phyloP scores from a whole-genome alignment of 352 stramenopile species.

The Phytophthora aleatoria region DNA sequence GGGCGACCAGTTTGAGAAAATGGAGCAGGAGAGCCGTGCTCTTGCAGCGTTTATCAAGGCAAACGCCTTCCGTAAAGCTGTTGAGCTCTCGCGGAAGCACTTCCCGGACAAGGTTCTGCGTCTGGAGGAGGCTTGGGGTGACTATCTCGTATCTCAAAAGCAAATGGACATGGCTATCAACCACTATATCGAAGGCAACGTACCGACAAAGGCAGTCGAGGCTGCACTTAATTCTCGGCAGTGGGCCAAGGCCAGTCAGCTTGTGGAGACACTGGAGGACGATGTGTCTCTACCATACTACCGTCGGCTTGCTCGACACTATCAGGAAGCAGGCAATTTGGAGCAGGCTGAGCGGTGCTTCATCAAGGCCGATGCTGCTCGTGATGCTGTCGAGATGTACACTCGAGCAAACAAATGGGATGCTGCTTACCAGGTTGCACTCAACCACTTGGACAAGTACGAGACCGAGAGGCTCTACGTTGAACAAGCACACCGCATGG shows the following conservation, averaged over 20 bases:
- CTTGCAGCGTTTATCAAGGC: slow-evolving; percentile 93
- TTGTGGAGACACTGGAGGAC: slow-evolving; percentile 91
- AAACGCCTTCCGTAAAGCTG: slow-evolving; percentile 91
- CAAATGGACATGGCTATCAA: slow-evolving; percentile 97
- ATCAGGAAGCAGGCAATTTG: slow-evolving; percentile 86
- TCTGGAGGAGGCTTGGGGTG: slow-evolving; percentile 93
- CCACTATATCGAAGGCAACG: slow-evolving; percentile 96
- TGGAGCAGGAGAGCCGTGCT: slow-evolving; percentile 90
- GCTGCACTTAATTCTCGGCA: slow-evolving; percentile 93
- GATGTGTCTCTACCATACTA: slow-evolving; percentile 93
- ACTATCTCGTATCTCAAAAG: slow-evolving; percentile 93
- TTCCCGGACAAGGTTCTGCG: slow-evolving; percentile 92
- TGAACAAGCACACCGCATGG: slow-evolving; percentile 92
- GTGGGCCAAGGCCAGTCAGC: slow-evolving; percentile 92
- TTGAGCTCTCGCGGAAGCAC: slow-evolving; percentile 91
- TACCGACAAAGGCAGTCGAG: slow-evolving; percentile 92
- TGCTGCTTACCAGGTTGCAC: slow-evolving; percentile 90
- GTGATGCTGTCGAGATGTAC: slow-evolving; percentile 95
- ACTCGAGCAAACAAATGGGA: slow-evolving; percentile 93
- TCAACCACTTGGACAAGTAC: slow-evolving; percentile 92
- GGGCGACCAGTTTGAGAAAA: slow-evolving; percentile 94
- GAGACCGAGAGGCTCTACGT: slow-evolving; percentile 94
- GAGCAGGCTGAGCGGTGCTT: slow-evolving; percentile 93
- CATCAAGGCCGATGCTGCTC: slow-evolving; percentile 88
- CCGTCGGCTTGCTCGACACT: slow-evolving; percentile 87